Base-by-base conservation (phyloP, 306 rosid species). In the Geum urbanum region DNA sequence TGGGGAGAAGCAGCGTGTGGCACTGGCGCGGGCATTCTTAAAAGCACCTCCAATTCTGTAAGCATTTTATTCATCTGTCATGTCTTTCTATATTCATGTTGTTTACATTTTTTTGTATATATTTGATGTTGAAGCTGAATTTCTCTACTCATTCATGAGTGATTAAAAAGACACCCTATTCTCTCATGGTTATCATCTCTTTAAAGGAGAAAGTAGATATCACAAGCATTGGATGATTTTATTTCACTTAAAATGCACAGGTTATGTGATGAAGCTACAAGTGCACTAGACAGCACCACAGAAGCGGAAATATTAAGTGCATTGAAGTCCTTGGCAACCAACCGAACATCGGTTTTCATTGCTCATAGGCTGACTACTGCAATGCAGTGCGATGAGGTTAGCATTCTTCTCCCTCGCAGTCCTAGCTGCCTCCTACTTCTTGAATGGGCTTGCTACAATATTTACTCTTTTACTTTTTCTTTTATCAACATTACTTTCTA, bases 331-430 rank as follows among this genome's bases (percentile, higher is more conserved):
- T 72, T 94, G 56, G 86, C 95, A 64, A 87, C 64, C 71, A 88
- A 94, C 77, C 88, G 96, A 72, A 94, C 98, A 44, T 88, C 97
- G 51, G 76, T 94, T 77, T 91, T 94, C 86, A 84, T 94, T 72
- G 98, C 98, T 74, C 98, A 94, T 81, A 85, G 98, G 83, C 96
- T 94, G 73, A 94, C 97, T 53, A 94, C 97, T 71, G 98, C 98
- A 68, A 94, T 94, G 98, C 98, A 94, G 75, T 94, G 97, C 70
- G 92, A 94, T 67, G 92, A 94, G 95, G 98, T 94, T 65, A 54
- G 59, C 75, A 20, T 15, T 61, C 59, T 66, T 65, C 11, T 2
- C 6, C 27, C 40, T 40, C 37, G 37, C 37, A 1, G 37, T 2
- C 15, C 41, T 27, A 27, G 46, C 61, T 51, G 51, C 15, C 35